Percentiles rank a stretch among this genome's conserved stretches.
phyloP scores from a whole-genome alignment of 2,329 filamentous ascomycete species.

The Hypoxylon sp. region DNA sequence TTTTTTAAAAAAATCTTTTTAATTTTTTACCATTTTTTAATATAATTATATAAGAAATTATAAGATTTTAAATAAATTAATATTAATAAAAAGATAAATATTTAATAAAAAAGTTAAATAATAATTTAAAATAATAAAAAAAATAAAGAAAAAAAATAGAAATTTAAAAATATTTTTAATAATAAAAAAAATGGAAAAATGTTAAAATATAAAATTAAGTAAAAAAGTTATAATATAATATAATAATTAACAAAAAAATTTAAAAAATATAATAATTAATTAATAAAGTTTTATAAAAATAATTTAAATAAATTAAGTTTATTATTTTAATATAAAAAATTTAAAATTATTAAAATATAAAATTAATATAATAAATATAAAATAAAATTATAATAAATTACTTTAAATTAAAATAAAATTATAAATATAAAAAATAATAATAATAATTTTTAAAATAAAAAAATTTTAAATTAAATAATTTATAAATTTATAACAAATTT shows the following conservation, averaged over 20 bases:
- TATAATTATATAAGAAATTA: neutral
- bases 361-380: too few species aligned
- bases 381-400: too few species aligned
- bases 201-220: neutral
- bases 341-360: too few species aligned
- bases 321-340: too few species aligned
- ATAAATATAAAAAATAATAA: too few species aligned
- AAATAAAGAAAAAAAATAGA: neutral
- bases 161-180: neutral
- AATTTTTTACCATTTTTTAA: neutral
- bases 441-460: too few species aligned
- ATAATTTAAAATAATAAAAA: neutral
- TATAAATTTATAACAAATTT: too few species aligned
- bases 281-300: neutral
- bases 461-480: too few species aligned
- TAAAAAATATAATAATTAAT: neutral
- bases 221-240: neutral
- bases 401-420: too few species aligned
- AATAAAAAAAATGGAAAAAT: neutral
- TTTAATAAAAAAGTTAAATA: neutral
- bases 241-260: neutral
- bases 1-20: neutral
- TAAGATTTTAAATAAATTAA: neutral
- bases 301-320: too few species aligned
- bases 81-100: neutral